These are phyloP conservation scores for Gossypium herbaceum DNA, from an alignment of 345 rosid species.

Conservation along the genomic window DNA sequence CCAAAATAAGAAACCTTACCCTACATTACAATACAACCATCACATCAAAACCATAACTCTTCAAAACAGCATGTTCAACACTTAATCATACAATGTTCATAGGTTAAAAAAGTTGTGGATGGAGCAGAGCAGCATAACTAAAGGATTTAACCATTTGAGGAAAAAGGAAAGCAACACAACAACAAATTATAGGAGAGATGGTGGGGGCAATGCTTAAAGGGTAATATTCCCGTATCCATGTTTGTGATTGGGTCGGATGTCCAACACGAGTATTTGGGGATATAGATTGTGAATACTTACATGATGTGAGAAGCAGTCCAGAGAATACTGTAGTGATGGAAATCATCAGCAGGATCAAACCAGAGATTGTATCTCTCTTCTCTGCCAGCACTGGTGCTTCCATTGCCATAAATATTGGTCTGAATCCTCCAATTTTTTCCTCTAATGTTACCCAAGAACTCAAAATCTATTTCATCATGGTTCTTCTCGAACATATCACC, in stretches of 20 bases:
- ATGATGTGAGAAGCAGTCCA: constrained; percentile 89
- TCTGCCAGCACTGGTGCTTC: constrained; percentile 80
- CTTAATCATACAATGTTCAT: neutral
- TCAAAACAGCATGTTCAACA: constrained; percentile 13
- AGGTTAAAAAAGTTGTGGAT: neutral
- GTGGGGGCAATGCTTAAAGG: neutral
- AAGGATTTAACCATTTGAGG: neutral
- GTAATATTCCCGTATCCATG: neutral
- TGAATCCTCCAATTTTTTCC: constrained; percentile 99
- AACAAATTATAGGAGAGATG: neutral
- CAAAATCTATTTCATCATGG: constrained; percentile 96
- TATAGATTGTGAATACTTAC: neutral
- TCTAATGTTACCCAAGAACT: constrained; percentile 93
- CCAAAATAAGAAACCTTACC: constrained; percentile 22
- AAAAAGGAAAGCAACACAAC: neutral
- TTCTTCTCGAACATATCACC: constrained; percentile 87
- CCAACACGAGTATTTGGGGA: neutral
- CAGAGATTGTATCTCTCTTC: constrained; percentile 93
- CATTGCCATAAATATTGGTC: constrained; percentile 90
- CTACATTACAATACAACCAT: constrained; percentile 12
- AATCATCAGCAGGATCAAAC: constrained; percentile 95
- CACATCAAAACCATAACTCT: constrained; percentile 19
- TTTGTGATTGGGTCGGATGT: neutral
- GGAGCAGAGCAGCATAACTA: neutral
- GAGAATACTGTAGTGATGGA: constrained; percentile 79